Evolutionary conservation across 495 filamentous ascomycete genomes (phyloP), one percentile per base, ranked within the genome.

Genomic region (Tetracladium marchalianum): DNA sequence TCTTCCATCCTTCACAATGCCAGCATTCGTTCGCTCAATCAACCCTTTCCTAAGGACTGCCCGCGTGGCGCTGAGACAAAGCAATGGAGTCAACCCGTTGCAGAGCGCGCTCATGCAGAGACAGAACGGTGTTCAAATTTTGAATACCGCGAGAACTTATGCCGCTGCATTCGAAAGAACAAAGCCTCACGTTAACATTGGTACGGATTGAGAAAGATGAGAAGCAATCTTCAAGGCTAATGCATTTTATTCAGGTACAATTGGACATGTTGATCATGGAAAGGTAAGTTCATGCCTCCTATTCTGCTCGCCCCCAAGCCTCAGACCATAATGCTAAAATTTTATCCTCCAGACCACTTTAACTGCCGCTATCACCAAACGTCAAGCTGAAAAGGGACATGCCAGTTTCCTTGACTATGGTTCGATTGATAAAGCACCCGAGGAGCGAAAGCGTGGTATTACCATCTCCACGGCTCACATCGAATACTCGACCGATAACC

Each of bases 361-460:
- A 64, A 95, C 90, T 53, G 92, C 92, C 55, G 92, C 93, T 48
- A 98, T 97, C 69, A 97, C 93, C 53, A 98, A 97, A 74, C 77
- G 88, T 59, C 92, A 96, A 66, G 78, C 92, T 49, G 81, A 85
- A 56, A 95, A 97, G 72, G 92, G 92, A 27, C 71, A 88, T 51
- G 93, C 93, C 57, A 85, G 62, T 66, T 98, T 90, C 77, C 81
- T 95, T 55, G 93, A 95, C 39, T 98, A 98, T 75, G 87, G 84
- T 66, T 68, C 92, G 61, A 98, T 98, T 64, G 92, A 98, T 69
- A 98, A 98, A 72, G 92, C 92, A 36, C 92, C 92, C 43, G 92
- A 98, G 68, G 92, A 98, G 78, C 82, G 92, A 56, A 95, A 95
- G 76, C 93, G 92, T 80, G 92, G 92, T 82, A 98, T 98, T 68